Evolutionary conservation across 2,329 filamentous ascomycete species (phyloP).

Genomic region (Hypoxylon sp.): DNA sequence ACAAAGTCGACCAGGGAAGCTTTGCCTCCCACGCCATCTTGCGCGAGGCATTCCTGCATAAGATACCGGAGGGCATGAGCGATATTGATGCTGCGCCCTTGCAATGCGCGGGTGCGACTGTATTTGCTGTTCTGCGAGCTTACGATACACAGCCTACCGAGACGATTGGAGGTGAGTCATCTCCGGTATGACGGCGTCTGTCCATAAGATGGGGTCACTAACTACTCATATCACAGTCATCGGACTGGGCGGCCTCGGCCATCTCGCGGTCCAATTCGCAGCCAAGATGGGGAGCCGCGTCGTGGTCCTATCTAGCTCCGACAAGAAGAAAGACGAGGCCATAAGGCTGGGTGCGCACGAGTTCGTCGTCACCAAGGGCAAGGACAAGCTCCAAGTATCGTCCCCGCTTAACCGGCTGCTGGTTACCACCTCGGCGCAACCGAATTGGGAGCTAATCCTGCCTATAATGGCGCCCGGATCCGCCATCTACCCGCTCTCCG

Average conservation of each 20-base stretch:
- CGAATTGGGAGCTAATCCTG: slow-evolving; percentile 56
- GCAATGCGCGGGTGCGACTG: slow-evolving; percentile 65
- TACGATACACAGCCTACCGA: slow-evolving; percentile 53
- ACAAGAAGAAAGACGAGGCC: slow-evolving; percentile 75
- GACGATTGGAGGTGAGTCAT: slow-evolving; percentile 45
- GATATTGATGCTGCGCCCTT: slow-evolving; percentile 66
- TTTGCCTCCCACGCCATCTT: slow-evolving; percentile 64
- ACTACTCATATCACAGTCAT: slow-evolving; percentile 59
- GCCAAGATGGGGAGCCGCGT: slow-evolving; percentile 77
- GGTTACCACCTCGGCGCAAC: slow-evolving; percentile 58
- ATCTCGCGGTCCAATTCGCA: slow-evolving; percentile 78
- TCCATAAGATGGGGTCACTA: slow-evolving; percentile 9
- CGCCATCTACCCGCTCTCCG: slow-evolving; percentile 67
- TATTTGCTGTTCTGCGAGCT: slow-evolving; percentile 56
- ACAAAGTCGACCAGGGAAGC: slow-evolving; percentile 63
- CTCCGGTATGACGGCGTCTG: not conserved
- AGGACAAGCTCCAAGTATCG: slow-evolving; percentile 48
- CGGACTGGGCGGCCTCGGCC: slow-evolving; percentile 76
- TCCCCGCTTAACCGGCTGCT: slow-evolving; percentile 55
- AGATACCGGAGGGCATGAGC: slow-evolving; percentile 62
- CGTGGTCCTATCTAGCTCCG: slow-evolving; percentile 73
- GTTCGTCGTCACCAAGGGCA: slow-evolving; percentile 69
- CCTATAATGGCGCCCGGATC: slow-evolving; percentile 64
- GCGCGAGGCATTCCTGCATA: slow-evolving; percentile 62
- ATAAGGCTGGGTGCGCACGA: slow-evolving; percentile 71